Evolutionary conservation across 2,329 filamentous ascomycete genomes (phyloP).

Genomic region (Apiospora hydei): DNA sequence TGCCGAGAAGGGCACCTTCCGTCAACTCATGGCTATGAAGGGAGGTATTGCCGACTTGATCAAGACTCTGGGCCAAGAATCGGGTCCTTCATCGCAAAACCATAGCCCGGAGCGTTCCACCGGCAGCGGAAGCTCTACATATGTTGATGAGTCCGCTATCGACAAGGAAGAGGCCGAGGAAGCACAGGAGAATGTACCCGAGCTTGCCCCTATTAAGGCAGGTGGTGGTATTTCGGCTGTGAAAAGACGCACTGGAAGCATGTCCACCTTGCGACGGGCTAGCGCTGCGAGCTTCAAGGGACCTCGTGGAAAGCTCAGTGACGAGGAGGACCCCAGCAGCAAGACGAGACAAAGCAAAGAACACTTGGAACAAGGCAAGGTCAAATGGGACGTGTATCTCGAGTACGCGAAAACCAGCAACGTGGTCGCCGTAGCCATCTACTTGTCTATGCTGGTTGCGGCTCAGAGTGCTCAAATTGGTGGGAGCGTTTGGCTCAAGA

Average conservation of each 20-base stretch:
- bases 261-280: constrained; percentile 83
- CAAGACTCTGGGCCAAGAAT: constrained; percentile 73
- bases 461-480: constrained; percentile 85
- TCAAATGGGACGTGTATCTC: constrained; percentile 94
- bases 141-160: constrained; percentile 58
- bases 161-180: constrained; percentile 76
- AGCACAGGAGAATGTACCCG: constrained; percentile 77
- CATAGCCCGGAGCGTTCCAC: constrained; percentile 53
- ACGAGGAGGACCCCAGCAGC: constrained; percentile 79
- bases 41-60: constrained; percentile 87
- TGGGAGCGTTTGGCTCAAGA: constrained; percentile 91
- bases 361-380: constrained; percentile 91
- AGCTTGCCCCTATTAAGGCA: constrained; percentile 77
- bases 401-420: constrained; percentile 98
- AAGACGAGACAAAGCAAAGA: constrained; percentile 90
- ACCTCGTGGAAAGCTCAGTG: constrained; percentile 80
- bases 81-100: constrained; percentile 46
- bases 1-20: constrained; percentile 87
- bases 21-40: constrained; percentile 91
- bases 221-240: constrained; percentile 50
- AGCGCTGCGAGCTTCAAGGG: constrained; percentile 91
- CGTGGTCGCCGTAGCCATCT: constrained; percentile 80
- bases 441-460: constrained; percentile 77
- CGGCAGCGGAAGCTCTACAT: constrained; percentile 64
- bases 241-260: constrained; percentile 72